These are phyloP conservation scores for Aureobasidium subglaciale DNA, from an alignment of 2,329 filamentous ascomycete species.

Conservation along the genomic window DNA sequence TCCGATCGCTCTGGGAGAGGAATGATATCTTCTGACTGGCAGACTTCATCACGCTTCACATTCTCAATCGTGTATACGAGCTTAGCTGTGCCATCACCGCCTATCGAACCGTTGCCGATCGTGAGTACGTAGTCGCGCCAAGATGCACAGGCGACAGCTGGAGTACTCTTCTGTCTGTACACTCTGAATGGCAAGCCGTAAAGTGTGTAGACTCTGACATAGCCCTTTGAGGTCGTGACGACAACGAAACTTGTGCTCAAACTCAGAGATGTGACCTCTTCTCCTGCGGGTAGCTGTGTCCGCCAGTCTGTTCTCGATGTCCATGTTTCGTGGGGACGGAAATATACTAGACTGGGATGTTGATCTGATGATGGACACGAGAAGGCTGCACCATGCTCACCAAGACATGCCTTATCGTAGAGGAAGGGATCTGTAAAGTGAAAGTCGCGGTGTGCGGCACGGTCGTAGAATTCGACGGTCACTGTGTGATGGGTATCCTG, in stretches of 20 bases:
- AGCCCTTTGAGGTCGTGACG: conserved; percentile 77
- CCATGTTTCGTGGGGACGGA: conserved; percentile 95
- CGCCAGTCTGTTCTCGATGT: conserved; percentile 86
- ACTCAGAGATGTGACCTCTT: conserved; percentile 79
- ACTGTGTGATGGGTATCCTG: conserved; percentile 85
- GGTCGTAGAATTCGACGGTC: conserved; percentile 95
- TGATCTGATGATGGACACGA: conserved; percentile 63
- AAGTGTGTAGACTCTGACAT: conserved; percentile 86
- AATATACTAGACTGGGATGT: conserved; percentile 79
- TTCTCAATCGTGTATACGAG: conserved; percentile 92
- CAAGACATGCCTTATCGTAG: conserved; percentile 91
- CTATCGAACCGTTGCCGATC: conserved; percentile 83
- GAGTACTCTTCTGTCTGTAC: conserved; percentile 83
- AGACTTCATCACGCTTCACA: conserved; percentile 86
- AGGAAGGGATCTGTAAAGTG: conserved; percentile 95
- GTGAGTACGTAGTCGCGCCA: conserved; percentile 97
- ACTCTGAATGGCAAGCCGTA: conserved; percentile 86
- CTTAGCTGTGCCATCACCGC: conserved; percentile 67
- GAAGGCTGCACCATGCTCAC: conserved; percentile 78
- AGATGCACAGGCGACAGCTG: conserved; percentile 85
- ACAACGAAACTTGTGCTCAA: conserved; percentile 87
- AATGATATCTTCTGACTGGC: conserved; percentile 87
- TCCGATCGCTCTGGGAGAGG: conserved; percentile 69
- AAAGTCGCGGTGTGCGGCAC: conserved; percentile 84
- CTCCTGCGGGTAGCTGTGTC: conserved; percentile 77